Base-by-base conservation (phyloP, 177 flowering plant genomes). In the Vitis hybrid region DNA sequence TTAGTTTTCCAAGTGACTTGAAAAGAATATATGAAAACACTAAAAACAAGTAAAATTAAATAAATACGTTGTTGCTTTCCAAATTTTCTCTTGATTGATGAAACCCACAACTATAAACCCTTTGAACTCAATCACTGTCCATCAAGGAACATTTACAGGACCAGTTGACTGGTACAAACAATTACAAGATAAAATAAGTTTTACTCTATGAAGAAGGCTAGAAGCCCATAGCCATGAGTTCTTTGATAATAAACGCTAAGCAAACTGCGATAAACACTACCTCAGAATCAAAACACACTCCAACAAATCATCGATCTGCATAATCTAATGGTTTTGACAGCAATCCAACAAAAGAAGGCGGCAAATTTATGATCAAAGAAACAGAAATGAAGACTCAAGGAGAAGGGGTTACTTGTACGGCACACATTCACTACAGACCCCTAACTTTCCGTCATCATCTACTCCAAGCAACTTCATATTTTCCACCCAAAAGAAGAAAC, bases 401-500 rank as follows among this genome's bases (percentile, higher is more conserved):
- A 57, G 70, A 66, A 21, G 11, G 59, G 69, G 66, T 78, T 75
- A 68, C 84, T 80, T 80, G 64, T 66, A 75, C 82, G 81, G 72
- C 82, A 81, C 74, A 76, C 78, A 79, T 74, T 76, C 81, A 65
- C 68, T 64, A 56, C 66, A 62, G 62, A 40, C 30, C 58, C 67
- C 18, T 72, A 17, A 58, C 52, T 56, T 57, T 19, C n/a, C 10
- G 50, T 52, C 60, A 55, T 68, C 71, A 70, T 74, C 73, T 11
- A 68, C 56, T 46, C 9, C 24, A 66, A 75, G 71, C 65, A 69
- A 61, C 54, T 35, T 35, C 4, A 35, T 35, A 55, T 32, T 46
- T 13, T 1, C 49, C 4, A 27, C 11, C 3, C 3, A 5, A 49
- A 40, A 50, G 55, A 12, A 8, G 3, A 65, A 51, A 67, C 3